Evolutionary conservation across 2,329 filamentous ascomycete genomes (phyloP), one percentile per base, ranked within the genome.

Genomic region (Rugonectria rugulosa): DNA sequence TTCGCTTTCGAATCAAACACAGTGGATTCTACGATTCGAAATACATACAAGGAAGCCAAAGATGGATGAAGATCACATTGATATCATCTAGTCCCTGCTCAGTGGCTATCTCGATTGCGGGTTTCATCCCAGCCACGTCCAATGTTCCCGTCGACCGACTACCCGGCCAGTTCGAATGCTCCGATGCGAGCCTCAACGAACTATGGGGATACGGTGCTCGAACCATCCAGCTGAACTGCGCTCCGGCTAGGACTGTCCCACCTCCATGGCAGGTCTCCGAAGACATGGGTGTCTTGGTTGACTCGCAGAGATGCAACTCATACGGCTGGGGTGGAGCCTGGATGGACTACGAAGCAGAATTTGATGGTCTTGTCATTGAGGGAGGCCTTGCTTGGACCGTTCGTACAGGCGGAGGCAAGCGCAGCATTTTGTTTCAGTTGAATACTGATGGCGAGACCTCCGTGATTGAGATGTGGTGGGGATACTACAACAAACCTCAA

Each of bases 401-500:
- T 41, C 46, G 26, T 20, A 19, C 34, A 12, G 12, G 12, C 2
- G 27, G 36, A 5, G 24, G 14, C 19, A 49, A 41, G 46, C 46
- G 17, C 6, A 34, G 36, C 26, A 17, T 41, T 19, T 19, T 41
- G 11, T 49, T 41, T 10, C 26, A 32, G 24, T n/a, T 50, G 8
- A 32, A 9, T 15, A 6, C 36, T 2, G 11, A 14, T 2, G 46
- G 23, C n/a, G 14, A 34, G 8, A 20, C 23, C 19, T 7, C 27
- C 12, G 14, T 50, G 9, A 24, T 41, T 5, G 45, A 50, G 27
- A 31, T 50, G 20, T 41, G 46, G 37, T 50, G 19, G 36, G 34
- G 46, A 32, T 42, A 50, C n/a, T 41, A 41, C 20, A 34, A 34
- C 37, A 50, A 34, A 12, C 26, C 15, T 4, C 37, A 34, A n/a